phyloP scores from a whole-genome alignment of 1,139 yeast species.

The Saccharomyces hybrid region DNA sequence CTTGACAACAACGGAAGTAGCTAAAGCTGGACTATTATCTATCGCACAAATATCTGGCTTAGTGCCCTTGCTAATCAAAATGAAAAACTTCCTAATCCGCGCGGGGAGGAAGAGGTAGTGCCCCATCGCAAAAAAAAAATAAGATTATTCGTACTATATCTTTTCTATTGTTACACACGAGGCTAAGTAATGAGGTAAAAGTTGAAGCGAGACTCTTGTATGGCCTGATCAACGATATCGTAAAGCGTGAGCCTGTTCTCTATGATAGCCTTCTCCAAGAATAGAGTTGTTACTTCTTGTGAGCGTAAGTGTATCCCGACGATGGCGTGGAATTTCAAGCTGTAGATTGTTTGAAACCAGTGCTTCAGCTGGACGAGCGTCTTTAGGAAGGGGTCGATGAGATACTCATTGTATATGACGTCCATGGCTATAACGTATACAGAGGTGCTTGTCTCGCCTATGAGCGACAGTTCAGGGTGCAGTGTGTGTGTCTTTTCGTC shows the following conservation, averaged over 20 bases:
- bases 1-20: background rate
- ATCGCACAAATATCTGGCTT: background rate
- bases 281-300: constrained; percentile 23
- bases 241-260: constrained; percentile 17
- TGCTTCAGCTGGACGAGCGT: constrained; percentile 17
- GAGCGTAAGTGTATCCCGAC: constrained; percentile 30
- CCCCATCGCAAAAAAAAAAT: background rate
- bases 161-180: constrained; percentile 7
- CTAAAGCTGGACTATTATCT: background rate
- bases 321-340: constrained; percentile 10
- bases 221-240: constrained; percentile 11
- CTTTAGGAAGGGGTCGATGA: constrained; percentile 27
- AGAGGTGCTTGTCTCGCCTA: background rate
- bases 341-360: constrained; percentile 5
- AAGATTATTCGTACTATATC: background rate
- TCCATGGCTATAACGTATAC: constrained; percentile 29
- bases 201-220: constrained; percentile 21
- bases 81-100: constrained; percentile 11
- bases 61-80: background rate
- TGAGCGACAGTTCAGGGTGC: background rate
- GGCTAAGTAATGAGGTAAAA: constrained; percentile 12
- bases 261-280: constrained; percentile 24
- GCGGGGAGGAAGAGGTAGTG: constrained; percentile 11
- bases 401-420: constrained; percentile 31
- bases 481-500: constrained; percentile 4